Base-by-base conservation (phyloP, 1,284 basidiomycete genomes). In the Cystobasidiaceae sp. region DNA sequence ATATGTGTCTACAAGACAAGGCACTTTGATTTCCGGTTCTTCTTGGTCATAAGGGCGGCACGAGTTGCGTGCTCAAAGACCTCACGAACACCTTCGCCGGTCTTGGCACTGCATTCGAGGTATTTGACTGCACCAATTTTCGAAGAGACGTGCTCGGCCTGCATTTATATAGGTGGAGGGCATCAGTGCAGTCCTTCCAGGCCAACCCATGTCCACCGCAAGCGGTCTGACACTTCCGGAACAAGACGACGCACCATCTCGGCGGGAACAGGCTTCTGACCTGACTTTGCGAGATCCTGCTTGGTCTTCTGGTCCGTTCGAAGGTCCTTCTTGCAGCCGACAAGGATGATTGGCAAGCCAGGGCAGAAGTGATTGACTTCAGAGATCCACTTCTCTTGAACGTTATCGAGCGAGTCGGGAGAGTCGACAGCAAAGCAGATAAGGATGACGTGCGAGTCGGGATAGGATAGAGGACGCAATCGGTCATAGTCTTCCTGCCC, bases 401-500 rank as follows among this genome's bases (percentile, higher is more conserved):
- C 93, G 75, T 98, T 98, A 52, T 84, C 86, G 49, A 97, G 82
- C 78, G 89, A 93, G 49, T 88, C 88, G n/a, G 93, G 90, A 75
- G 93, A 96, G 81, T 97, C 94, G 78, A 97, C 83, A 11, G 93
- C 93, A 80, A 97, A 98, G 39, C 97, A 92, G 73, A 97, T 90
- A 69, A 97, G 85, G 72, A 98, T 93, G 60, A 97, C 91, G 77
- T 97, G 87, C 80, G 88, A 92, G 77, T 97, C 94, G 37, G 93
- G 93, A 75, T 97, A 97, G 76, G 89, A 92, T 67, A 98, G 81
- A 27, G 93, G 93, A 70, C 93, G 83, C 69, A 97, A 81, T 69
- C 93, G 83, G 77, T 97, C 93, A 78, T 97, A 97, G 80, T 97
- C 93, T 79, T 97, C 93, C 78, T 97, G 93, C 19, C 94, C 93